phyloP scores from a whole-genome alignment of 2,329 filamentous ascomycete species.

The Pseudodiploospora longispora region DNA sequence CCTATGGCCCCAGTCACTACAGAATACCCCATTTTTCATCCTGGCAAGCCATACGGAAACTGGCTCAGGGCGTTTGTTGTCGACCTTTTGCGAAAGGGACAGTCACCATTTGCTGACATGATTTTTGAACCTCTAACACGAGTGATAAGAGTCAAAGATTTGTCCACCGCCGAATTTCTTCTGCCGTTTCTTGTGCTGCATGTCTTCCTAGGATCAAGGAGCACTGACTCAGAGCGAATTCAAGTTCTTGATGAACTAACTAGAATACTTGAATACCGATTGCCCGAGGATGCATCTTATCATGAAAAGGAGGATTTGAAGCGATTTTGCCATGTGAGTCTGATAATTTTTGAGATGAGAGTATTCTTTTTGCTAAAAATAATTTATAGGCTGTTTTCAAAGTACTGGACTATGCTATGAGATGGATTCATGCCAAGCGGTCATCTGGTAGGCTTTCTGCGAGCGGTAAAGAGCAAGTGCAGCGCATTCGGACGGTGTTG shows the following conservation, averaged over 20 bases:
- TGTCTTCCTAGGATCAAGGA: constrained; percentile 62
- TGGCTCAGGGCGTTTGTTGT: constrained; percentile 79
- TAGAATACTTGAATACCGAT: constrained; percentile 59
- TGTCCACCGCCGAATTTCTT: constrained; percentile 79
- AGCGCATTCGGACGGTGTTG: constrained; percentile 43
- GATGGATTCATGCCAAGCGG: constrained; percentile 75
- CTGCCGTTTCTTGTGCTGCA: constrained; percentile 83
- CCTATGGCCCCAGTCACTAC: constrained; percentile 48
- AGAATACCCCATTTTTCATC: constrained; percentile 71
- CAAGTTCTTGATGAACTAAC: constrained; percentile 67
- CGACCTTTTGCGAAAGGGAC: constrained; percentile 72
- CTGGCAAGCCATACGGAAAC: constrained; percentile 59
- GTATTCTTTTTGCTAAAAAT: constrained; percentile 12
- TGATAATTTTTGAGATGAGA: not conserved
- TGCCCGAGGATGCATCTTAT: constrained; percentile 42
- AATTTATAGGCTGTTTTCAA: constrained; percentile 68
- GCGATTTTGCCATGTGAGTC: constrained; percentile 73
- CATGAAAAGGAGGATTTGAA: constrained; percentile 67
- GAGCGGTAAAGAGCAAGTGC: constrained; percentile 40
- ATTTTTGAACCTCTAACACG: constrained; percentile 77
- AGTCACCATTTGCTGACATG: constrained; percentile 63
- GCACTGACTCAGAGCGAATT: constrained; percentile 51
- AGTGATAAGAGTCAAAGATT: constrained; percentile 76
- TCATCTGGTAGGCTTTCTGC: constrained; percentile 19
- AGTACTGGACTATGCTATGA: constrained; percentile 82